Evolutionary conservation across 2,329 filamentous ascomycete genomes (phyloP).

Genomic region (Sporothrix pallida): DNA sequence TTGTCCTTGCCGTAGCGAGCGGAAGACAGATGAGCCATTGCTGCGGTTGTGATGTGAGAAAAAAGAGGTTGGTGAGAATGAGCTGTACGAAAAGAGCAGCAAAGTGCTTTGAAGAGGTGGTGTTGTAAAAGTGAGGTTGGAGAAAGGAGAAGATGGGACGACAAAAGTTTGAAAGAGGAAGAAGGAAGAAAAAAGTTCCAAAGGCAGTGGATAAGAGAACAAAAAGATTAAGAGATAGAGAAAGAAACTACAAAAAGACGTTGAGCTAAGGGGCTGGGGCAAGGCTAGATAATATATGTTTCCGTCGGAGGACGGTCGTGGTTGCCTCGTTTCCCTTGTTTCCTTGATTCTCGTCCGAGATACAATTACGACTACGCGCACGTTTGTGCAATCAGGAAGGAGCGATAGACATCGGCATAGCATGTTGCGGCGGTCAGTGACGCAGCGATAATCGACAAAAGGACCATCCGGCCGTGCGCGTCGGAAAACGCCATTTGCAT

Average conservation of each 20-base stretch:
- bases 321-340: slow-evolving; percentile 14
- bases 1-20: slow-evolving; percentile 95
- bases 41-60: slow-evolving; percentile 34
- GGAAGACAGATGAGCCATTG: slow-evolving; percentile 63
- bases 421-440: slow-evolving; percentile 18
- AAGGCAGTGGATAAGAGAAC: slow-evolving; percentile 7
- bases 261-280: slow-evolving; percentile 1
- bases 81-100: not conserved
- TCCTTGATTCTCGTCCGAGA: slow-evolving; percentile 19
- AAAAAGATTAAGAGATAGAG: slow-evolving; percentile 14
- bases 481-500: slow-evolving; percentile 38
- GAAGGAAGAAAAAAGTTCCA: not conserved
- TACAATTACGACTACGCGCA: not conserved
- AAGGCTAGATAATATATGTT: slow-evolving; percentile 22
- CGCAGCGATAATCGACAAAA: slow-evolving; percentile 17
- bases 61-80: not conserved
- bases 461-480: slow-evolving; percentile 7
- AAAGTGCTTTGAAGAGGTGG: not conserved
- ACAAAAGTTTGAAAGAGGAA: slow-evolving; percentile 1
- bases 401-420: slow-evolving; percentile 19
- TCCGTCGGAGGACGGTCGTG: not conserved
- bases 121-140: not conserved
- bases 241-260: slow-evolving; percentile 15
- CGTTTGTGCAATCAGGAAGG: slow-evolving; percentile 14
- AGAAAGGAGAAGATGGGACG: slow-evolving; percentile 12